These are phyloP conservation scores for Exophiala sideris DNA, from an alignment of 2,329 filamentous ascomycete species.

Conservation along the genomic window DNA sequence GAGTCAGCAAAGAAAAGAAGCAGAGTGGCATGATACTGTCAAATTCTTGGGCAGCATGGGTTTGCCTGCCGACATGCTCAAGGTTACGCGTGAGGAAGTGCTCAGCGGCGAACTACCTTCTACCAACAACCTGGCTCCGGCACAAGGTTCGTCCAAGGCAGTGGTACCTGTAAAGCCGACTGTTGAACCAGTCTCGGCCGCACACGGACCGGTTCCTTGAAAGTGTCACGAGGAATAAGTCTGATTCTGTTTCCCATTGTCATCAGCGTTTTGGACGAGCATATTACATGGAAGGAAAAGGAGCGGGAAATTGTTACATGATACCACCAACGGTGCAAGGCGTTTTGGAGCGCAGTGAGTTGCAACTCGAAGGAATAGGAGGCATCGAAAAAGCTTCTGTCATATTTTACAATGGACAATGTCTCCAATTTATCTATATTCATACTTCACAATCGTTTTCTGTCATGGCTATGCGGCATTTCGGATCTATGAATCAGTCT, in stretches of 20 bases:
- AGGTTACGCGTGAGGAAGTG: slow-evolving; percentile 56
- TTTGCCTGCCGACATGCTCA: slow-evolving; percentile 53
- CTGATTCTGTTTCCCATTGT: neutral
- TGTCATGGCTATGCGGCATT: no score
- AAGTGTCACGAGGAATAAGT: neutral
- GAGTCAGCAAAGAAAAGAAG: slow-evolving; percentile 67
- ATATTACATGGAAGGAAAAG: neutral
- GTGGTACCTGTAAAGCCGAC: slow-evolving; percentile 12
- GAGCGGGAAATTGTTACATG: neutral
- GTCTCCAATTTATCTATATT: no score
- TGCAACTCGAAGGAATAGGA: no score
- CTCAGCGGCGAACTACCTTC: slow-evolving; percentile 8
- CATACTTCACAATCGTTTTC: no score
- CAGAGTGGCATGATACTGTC: slow-evolving; percentile 73
- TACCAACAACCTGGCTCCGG: slow-evolving; percentile 7
- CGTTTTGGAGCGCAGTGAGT: neutral
- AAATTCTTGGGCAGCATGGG: slow-evolving; percentile 61
- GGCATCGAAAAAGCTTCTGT: no score
- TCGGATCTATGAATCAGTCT: no score
- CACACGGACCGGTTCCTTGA: slow-evolving; percentile 14
- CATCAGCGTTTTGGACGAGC: neutral
- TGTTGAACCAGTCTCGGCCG: slow-evolving; percentile 6
- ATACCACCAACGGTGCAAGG: neutral
- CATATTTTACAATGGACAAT: no score
- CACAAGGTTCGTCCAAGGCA: slow-evolving; percentile 4